These are phyloP conservation scores for Paracorniculantispora psalliotae DNA, from an alignment of 2,329 filamentous ascomycete genomes.

Conservation along the genomic window DNA sequence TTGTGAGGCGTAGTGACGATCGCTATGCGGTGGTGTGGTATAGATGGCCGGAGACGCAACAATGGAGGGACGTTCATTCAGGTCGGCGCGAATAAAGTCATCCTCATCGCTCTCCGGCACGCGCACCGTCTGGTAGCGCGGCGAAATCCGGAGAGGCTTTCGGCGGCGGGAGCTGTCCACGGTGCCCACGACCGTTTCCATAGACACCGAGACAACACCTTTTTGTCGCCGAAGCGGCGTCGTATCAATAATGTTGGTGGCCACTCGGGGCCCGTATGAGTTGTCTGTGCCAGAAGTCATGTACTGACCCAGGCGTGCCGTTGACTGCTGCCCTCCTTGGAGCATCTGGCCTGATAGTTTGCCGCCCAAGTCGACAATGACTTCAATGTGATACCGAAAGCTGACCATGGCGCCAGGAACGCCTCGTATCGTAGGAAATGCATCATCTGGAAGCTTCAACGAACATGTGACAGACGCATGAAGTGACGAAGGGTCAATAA, in stretches of 20 bases:
- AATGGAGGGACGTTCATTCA: conserved; percentile 16
- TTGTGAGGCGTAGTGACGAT: conserved; percentile 19
- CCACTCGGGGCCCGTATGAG: conserved; percentile 28
- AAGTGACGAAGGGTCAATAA: conserved; percentile 76
- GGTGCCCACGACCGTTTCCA: conserved; percentile 85
- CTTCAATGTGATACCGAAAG: conserved; percentile 91
- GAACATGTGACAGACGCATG: conserved; percentile 76
- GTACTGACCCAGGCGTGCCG: conserved; percentile 33
- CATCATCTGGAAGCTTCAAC: conserved; percentile 81
- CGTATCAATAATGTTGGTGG: conserved; percentile 75
- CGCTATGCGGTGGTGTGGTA: conserved; percentile 31
- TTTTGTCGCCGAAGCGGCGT: conserved; percentile 82
- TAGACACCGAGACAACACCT: conserved; percentile 79
- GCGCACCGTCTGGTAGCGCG: conserved; percentile 23
- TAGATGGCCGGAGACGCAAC: conserved; percentile 21
- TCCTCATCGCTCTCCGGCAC: conserved; percentile 30
- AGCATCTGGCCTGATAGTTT: conserved; percentile 66
- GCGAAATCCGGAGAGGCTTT: conserved; percentile 22
- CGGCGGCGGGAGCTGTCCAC: conserved; percentile 58
- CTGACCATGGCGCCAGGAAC: conserved; percentile 92
- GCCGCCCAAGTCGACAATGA: conserved; percentile 86
- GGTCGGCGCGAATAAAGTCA: conserved; percentile 22
- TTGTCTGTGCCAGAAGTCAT: conserved; percentile 21
- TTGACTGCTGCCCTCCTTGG: conserved; percentile 55
- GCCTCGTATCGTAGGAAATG: conserved; percentile 84